Base-by-base conservation (phyloP, 2,329 filamentous ascomycete genomes). In the Thielaviopsis populi region DNA sequence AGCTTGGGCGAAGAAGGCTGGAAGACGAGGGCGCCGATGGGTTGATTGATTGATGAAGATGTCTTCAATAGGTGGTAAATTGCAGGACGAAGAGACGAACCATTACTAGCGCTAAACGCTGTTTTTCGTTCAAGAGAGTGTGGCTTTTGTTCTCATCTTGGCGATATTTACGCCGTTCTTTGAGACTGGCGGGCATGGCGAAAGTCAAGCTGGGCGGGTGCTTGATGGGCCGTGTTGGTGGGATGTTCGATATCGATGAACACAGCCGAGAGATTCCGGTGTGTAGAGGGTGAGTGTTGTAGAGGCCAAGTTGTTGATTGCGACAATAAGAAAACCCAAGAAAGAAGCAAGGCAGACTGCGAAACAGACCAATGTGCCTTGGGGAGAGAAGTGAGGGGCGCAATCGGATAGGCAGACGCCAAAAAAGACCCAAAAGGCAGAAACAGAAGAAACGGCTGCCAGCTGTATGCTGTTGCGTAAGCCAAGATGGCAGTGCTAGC, bases 111-210 rank as follows among this genome's bases (percentile, higher is more conserved):
- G 48, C 50, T 13, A 59, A 11, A 10, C 70, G 74, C 60, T 77
- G 73, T 62, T 73, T 66, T 41, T 75, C 72, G 33, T 67, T 69
- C 42, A 77, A 63, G 8, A 76, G 68, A 2, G 61, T 69, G 63
- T 77, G 74, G 19, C 70, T 63, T 6, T 69, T 64, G 53, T 67
- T 67, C 59, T 76, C 75, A 65, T 78, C 76, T 67, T 72, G 71
- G 63, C 75, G 70, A 66, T 78, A 77, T 61, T 71, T 70, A 69
- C 71, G 70, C 65, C 72, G 74, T 66, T 74, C 75, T 67, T 71
- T 70, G 48, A 69, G 59, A 41, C 48, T 66, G 41, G 68, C 46
- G 24, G 72, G 72, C 67, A 76, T 71, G 41, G 70, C 70, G 63
- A 13, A 10, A 19, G 17, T 46, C 40, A n/a, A 61, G 43, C 27